Evolutionary conservation across 1,284 basidiomycete genomes (phyloP), one percentile per base, ranked within the genome.

Genomic region (Porogramme epimiltina): DNA sequence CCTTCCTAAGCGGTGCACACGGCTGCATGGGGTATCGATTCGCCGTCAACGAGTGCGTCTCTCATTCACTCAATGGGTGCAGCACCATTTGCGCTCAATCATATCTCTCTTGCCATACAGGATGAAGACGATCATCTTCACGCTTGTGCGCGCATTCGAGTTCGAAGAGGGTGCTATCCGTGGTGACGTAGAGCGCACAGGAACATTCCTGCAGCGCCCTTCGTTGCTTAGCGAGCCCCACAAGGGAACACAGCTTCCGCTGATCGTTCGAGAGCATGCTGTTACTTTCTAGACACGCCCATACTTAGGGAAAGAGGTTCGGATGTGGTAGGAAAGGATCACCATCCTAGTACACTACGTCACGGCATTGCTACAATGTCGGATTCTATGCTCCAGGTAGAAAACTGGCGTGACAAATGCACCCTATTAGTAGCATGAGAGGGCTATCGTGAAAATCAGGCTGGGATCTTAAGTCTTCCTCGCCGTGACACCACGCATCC

Each of bases 21-120:
- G 74, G 81, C 0, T 87, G 84, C 59, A 85, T 87, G 39, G 87
- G 87, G 0, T 89, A 84, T 63, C 78, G 84, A 4, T 89, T 90
- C 61, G 77, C 87, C 1, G 59, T 90, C 16, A 73, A 81, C 19
- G 87, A 90, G 81, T 83, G 56, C 49, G 73, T 31, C 6, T 31
- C 6, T 6, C 28, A 13, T 13, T 31, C 28, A 31, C 28, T 31
- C 13, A 13, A 13, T 31, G 28, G 6, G 6, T 31, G 28, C 8
- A 6, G 8, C 13, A 8, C 13, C 28, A 13, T 31, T 13, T 31
- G 28, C n/a, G 13, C 28, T 31, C 28, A 8, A 13, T 13, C 8
- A 31, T 31, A 26, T 11, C 16, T 22, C 8, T 4, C 40, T 39
- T 34, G 25, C 26, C 25, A 18, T 48, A 4, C 43, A 39, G 43